Base-by-base conservation (phyloP, 2,329 filamentous ascomycete species). In the Escovopsis sp. region DNA sequence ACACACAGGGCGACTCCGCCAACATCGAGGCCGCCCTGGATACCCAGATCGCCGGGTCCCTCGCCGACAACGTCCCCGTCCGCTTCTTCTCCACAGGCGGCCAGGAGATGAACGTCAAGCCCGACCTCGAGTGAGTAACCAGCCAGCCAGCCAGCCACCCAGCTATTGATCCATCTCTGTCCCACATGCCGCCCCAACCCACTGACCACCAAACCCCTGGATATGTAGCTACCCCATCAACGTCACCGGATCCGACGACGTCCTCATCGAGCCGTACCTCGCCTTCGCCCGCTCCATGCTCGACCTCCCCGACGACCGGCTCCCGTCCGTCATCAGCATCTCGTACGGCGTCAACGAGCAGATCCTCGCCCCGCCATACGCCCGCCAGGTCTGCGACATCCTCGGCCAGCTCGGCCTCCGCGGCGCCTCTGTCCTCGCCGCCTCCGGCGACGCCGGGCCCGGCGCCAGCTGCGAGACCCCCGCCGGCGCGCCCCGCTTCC, bases 311-410 rank as follows among this genome's bases (percentile, higher is more conserved):
- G 68, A 75, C 45, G 55, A 64, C 3, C 56, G 72, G 15, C 63
- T 85, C 0, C 80, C 82, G 0, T 68, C 73, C 4, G 73, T 82
- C 15, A 66, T 85, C 36, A 72, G 70, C 35, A 80, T 77, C n/a
- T 84, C 79, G 0, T 85, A 85, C 53, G 79, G 77, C 26, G 78
- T 82, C 49, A 68, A 78, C 38, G 81, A 85, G 53, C 77, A 80
- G 55, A 70, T 68, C 4, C 64, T 84, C 0, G 77, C 78, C 0
- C 59, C 60, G 19, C 61, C 66, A 4, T 83, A 83, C 54, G 71
- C 75, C 7, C 65, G 51, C 11, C 58, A 60, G 10, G 56, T 64
- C 11, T 69, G 72, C 51, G 66, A 72, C 43, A 70, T 75, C 18
- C 83, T 82, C 59, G 68, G 68, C 30, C 74, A 80, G 46, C 69